Percentiles rank a stretch among this genome's conserved stretches.
phyloP scores from a whole-genome alignment of 768 basidiomycete genomes.

The Grammothele lineata region DNA sequence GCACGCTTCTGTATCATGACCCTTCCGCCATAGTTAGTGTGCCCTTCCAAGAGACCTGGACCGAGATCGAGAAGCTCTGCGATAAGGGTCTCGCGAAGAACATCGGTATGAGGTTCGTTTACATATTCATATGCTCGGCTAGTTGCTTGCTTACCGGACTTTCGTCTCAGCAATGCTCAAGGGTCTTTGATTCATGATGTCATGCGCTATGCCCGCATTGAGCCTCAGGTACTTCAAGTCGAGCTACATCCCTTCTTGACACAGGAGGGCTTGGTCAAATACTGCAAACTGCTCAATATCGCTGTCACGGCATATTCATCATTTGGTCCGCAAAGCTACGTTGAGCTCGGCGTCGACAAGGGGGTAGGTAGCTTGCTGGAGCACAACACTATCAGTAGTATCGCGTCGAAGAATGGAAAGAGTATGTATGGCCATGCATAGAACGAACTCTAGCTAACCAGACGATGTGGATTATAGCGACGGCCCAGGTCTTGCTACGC shows the following conservation, averaged over 20 bases:
- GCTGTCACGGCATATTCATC: constrained; percentile 55
- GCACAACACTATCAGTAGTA: constrained; percentile 39
- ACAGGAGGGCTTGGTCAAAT: constrained; percentile 42
- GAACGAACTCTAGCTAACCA: too few relatives aligned
- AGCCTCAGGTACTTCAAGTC: constrained; percentile 55
- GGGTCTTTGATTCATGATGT: constrained; percentile 73
- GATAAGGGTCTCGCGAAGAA: constrained; percentile 69
- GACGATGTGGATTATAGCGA: background rate
- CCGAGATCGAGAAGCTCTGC: constrained; percentile 74
- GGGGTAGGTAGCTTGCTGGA: constrained; percentile 47
- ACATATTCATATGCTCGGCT: background rate
- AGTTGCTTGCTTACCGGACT: background rate
- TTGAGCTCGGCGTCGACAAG: constrained; percentile 64
- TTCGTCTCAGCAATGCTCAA: constrained; percentile 69
- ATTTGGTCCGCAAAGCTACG: constrained; percentile 50
- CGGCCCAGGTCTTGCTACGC: constrained; percentile 43
- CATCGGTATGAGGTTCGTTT: constrained; percentile 66
- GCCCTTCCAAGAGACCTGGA: constrained; percentile 81
- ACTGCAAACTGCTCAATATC: constrained; percentile 41
- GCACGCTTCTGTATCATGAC: background rate
- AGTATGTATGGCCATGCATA: too few relatives aligned
- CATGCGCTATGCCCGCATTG: constrained; percentile 68
- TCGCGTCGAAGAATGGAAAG: constrained; percentile 50
- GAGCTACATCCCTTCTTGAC: constrained; percentile 56
- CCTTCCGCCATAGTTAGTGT: constrained; percentile 43